Percentiles rank a stretch among this genome's conserved stretches.
phyloP scores from a whole-genome alignment of 1,139 yeast genomes.

The Debaryomyces psychrophilus region DNA sequence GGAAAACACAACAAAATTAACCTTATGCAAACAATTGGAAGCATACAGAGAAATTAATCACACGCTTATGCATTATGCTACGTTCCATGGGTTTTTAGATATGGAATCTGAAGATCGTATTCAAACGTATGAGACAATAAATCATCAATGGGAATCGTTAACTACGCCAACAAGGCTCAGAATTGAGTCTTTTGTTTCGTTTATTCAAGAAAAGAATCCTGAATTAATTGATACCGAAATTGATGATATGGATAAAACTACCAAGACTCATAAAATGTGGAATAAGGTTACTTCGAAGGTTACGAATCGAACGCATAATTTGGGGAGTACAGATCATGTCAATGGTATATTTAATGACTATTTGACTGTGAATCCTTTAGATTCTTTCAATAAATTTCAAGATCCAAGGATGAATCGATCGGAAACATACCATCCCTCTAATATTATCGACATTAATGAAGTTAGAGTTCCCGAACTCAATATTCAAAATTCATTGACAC shows the following conservation, averaged over 20 bases:
- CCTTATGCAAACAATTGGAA: slow-evolving; percentile 36
- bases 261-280: slow-evolving; percentile 31
- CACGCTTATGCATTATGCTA: slow-evolving; percentile 35
- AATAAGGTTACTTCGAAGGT: slow-evolving; percentile 28
- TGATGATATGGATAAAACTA: slow-evolving; percentile 32
- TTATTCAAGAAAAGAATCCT: slow-evolving; percentile 36
- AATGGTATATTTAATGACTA: slow-evolving; percentile 39
- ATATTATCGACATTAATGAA: slow-evolving; percentile 24
- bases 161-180: slow-evolving; percentile 36
- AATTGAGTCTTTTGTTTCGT: slow-evolving; percentile 39
- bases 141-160: slow-evolving; percentile 34
- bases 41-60: slow-evolving; percentile 32
- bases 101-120: slow-evolving; percentile 13
- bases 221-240: slow-evolving; percentile 35
- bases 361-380: slow-evolving; percentile 38
- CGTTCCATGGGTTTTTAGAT: slow-evolving; percentile 41
- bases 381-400: slow-evolving; percentile 32
- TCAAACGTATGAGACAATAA: slow-evolving; percentile 21
- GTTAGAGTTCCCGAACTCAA: slow-evolving; percentile 19
- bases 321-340: slow-evolving; percentile 31
- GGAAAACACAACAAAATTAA: slow-evolving; percentile 40
- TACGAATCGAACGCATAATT: slow-evolving; percentile 27
- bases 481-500: slow-evolving; percentile 12
- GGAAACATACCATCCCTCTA: slow-evolving; percentile 37
- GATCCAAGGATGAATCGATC: slow-evolving; percentile 31